Conservation (phyloP, 352 stramenopile genomes). For the Phytophthora vignae region DNA sequence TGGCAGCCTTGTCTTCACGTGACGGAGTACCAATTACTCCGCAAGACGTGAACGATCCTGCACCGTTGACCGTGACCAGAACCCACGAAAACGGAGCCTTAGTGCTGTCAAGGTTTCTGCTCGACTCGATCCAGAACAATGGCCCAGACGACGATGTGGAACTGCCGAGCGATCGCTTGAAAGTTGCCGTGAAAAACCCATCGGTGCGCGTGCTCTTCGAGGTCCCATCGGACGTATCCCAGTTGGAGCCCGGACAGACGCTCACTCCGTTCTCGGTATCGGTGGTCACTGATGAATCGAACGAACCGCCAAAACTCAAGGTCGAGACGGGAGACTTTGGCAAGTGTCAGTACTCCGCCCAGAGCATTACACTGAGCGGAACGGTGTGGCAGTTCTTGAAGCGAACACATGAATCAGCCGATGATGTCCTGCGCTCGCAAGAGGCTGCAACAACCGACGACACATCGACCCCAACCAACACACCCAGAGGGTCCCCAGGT, state of each 20-base stretch:
- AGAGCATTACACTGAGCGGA: conserved; percentile 59
- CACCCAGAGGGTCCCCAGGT: not conserved
- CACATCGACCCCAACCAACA: not conserved
- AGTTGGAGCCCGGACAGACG: conserved; percentile 44
- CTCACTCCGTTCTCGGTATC: conserved; percentile 65
- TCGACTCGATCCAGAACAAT: conserved; percentile 24
- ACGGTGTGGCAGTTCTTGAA: conserved; percentile 61
- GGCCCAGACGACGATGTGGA: conserved; percentile 7
- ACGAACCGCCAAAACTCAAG: conserved; percentile 50
- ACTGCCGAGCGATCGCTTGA: conserved; percentile 54
- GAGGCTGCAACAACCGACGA: not conserved
- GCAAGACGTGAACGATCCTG: conserved; percentile 3
- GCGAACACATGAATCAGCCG: conserved; percentile 38
- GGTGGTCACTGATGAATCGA: conserved; percentile 51
- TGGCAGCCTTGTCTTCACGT: conserved; percentile 36
- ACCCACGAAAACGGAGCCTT: conserved; percentile 69
- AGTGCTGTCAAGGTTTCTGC: conserved; percentile 66
- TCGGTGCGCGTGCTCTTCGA: conserved; percentile 73
- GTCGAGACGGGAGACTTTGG: conserved; percentile 72
- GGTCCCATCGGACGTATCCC: conserved; percentile 51
- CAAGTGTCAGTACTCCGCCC: conserved; percentile 75
- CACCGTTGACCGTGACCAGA: conserved; percentile 23
- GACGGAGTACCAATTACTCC: conserved; percentile 23
- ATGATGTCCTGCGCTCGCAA: conserved; percentile 9
- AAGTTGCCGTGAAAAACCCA: conserved; percentile 70